A percentile compares a stretch with the other conserved stretches of the same genome.
Conservation (phyloP, 495 filamentous ascomycete species). For the Tuber microsphaerosporum region DNA sequence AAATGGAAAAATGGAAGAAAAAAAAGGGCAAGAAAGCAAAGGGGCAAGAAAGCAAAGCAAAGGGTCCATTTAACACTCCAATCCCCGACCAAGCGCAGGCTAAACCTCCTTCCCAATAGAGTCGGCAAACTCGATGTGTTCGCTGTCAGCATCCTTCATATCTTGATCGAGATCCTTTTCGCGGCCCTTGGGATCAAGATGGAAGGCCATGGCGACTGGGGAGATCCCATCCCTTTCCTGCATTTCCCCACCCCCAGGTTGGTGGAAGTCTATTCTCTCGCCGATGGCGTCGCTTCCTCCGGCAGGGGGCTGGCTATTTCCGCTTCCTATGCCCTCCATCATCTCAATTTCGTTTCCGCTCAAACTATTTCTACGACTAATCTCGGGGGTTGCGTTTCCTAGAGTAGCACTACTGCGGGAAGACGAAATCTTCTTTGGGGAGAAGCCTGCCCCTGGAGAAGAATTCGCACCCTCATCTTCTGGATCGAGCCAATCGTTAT, state of each 20-base stretch:
- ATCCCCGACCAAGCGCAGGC: conserved; percentile 12
- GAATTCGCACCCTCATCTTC: conserved; percentile 30
- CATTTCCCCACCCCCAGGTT: conserved; percentile 32
- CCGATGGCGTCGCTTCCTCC: conserved; percentile 11
- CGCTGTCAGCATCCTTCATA: conserved; percentile 29
- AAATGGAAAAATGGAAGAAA: background rate
- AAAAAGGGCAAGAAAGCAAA: no score
- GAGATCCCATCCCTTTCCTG: conserved; percentile 32
- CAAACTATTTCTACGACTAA: conserved; percentile 27
- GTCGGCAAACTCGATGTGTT: conserved; percentile 29
- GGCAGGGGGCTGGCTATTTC: background rate
- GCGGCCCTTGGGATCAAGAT: conserved; percentile 15
- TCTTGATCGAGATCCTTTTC: conserved; percentile 30
- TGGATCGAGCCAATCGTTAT: conserved; percentile 30
- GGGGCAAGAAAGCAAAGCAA: background rate
- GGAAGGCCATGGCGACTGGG: conserved; percentile 35
- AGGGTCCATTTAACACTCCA: background rate
- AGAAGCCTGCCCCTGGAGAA: conserved; percentile 14
- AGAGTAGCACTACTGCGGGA: conserved; percentile 34
- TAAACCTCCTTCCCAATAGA: conserved; percentile 4
- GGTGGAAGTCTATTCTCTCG: conserved; percentile 12
- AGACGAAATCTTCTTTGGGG: conserved; percentile 32
- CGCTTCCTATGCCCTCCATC: conserved; percentile 20
- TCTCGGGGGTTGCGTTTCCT: conserved; percentile 24
- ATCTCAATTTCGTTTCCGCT: conserved; percentile 24